Base-by-base conservation (phyloP, 2,329 filamentous ascomycete genomes). In the Fusarium cyanostomum region DNA sequence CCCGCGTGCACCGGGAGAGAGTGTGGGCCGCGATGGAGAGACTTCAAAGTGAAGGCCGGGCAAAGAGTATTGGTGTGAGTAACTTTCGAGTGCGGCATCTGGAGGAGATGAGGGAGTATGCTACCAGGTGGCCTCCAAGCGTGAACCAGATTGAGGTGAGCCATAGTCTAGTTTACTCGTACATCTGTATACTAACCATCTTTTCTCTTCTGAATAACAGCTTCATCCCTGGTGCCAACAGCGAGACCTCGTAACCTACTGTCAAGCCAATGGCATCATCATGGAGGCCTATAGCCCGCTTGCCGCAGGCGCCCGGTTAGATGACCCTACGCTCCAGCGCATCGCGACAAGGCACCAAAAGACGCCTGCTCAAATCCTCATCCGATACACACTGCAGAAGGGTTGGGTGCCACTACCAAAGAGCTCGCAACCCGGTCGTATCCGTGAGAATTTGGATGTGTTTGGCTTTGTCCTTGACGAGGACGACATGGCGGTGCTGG, bases 211-310 rank as follows among this genome's bases (percentile, higher is more conserved):
- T 12, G 31, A 5, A 12, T 24, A 15, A n/a, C 13, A 91, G 87
- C 82, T 92, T 21, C 89, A 92, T 71, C 89, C 89, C 0, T 92
- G 88, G 88, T 85, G 82, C 66, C 89, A 92, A 73, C 79, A 80
- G 53, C 67, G 70, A 16, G 71, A 77, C 3, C 72, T 79, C 2
- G 76, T 77, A 11, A 58, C 69, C 12, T 80, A 77, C 71, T 95
- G 92, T 85, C 91, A 91, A 82, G 88, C 92, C 78, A 82, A 94
- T 74, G 89, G 88, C 73, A 94, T 95, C 79, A 44, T 75, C 21
- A 43, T 80, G n/a, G 68, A 79, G 60, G 78, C 78, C 7, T 79
- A 79, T 46, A 77, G 77, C 15, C 78, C 78, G 1, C 70, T 80
- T 31, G 75, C 68, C 2, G 71, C 72, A 24, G 77, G 75, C 3